These are phyloP conservation scores for Debaryomyces singareniensis DNA, from an alignment of 1,139 yeast species.

Conservation along the genomic window DNA sequence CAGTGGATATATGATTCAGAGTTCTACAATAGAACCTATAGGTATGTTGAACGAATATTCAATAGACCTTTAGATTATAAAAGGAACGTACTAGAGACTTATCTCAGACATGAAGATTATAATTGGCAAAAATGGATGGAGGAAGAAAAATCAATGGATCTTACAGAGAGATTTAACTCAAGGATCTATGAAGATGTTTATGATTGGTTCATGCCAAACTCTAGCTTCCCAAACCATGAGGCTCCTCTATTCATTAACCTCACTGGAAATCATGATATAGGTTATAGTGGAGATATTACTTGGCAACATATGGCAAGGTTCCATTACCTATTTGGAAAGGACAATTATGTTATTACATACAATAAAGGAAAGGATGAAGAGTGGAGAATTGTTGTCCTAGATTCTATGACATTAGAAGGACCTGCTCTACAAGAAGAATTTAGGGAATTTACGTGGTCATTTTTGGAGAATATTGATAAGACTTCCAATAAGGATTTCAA, in stretches of 20 bases:
- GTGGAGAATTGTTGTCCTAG: constrained; percentile 81
- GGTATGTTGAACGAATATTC: constrained; percentile 64
- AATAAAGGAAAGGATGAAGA: constrained; percentile 56
- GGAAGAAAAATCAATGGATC: constrained; percentile 32
- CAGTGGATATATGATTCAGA: constrained; percentile 93
- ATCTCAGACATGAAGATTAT: constrained; percentile 40
- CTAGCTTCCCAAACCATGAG: constrained; percentile 25
- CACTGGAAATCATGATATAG: constrained; percentile 94
- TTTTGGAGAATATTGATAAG: constrained; percentile 51
- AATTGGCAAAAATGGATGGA: constrained; percentile 49
- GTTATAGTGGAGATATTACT: constrained; percentile 92
- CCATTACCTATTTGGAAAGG: constrained; percentile 67
- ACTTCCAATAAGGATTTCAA: constrained; percentile 42
- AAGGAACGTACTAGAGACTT: constrained; percentile 40
- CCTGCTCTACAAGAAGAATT: constrained; percentile 79
- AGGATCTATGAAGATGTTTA: constrained; percentile 53
- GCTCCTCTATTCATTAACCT: constrained; percentile 67
- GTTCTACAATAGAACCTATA: constrained; percentile 67
- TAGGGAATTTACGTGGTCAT: constrained; percentile 61
- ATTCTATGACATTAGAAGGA: constrained; percentile 81
- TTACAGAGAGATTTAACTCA: constrained; percentile 39
- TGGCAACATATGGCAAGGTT: constrained; percentile 85
- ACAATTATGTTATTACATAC: constrained; percentile 73
- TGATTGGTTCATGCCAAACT: constrained; percentile 52
- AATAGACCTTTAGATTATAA: constrained; percentile 48